phyloP scores from a whole-genome alignment of 306 rosid genomes.

The Morella rubra region DNA sequence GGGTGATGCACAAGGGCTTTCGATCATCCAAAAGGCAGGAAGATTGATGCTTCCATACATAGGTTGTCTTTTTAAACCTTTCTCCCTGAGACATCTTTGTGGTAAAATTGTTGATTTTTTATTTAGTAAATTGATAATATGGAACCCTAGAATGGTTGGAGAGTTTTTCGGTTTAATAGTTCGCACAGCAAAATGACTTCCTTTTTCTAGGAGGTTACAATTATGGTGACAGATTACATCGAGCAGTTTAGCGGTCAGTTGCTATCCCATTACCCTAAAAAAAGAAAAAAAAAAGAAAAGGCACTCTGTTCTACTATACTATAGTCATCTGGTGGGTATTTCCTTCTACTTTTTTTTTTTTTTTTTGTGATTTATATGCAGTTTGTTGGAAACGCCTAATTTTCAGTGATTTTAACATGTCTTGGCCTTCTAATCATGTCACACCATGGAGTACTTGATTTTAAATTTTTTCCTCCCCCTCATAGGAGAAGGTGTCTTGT shows the following conservation, averaged over 20 bases:
- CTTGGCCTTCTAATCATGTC: background rate
- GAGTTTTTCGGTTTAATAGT: background rate
- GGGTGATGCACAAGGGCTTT: conserved; percentile 70
- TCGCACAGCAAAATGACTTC: background rate
- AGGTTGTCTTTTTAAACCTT: conserved; percentile 56
- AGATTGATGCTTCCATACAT: conserved; percentile 58
- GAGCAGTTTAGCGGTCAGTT: background rate
- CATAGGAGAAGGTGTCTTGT: background rate
- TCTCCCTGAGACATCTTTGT: conserved; percentile 26
- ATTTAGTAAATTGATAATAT: conserved; percentile 10
- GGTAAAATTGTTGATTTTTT: conserved; percentile 17
- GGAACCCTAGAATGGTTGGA: conserved; percentile 25
- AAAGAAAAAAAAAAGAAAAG: background rate
- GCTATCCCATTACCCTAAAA: background rate
- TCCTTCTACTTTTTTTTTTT: conserved; percentile 14
- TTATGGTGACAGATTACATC: background rate
- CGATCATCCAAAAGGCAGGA: conserved; percentile 54
- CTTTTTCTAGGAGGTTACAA: background rate
- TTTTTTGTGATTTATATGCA: background rate
- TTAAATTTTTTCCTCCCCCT: background rate
- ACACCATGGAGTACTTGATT: background rate
- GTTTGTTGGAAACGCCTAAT: conserved; percentile 3
- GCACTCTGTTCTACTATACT: background rate
- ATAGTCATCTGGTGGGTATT: background rate
- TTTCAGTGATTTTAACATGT: background rate